These are phyloP conservation scores for Bjerkandera adusta DNA, from an alignment of 1,284 basidiomycete genomes.

Conservation along the genomic window DNA sequence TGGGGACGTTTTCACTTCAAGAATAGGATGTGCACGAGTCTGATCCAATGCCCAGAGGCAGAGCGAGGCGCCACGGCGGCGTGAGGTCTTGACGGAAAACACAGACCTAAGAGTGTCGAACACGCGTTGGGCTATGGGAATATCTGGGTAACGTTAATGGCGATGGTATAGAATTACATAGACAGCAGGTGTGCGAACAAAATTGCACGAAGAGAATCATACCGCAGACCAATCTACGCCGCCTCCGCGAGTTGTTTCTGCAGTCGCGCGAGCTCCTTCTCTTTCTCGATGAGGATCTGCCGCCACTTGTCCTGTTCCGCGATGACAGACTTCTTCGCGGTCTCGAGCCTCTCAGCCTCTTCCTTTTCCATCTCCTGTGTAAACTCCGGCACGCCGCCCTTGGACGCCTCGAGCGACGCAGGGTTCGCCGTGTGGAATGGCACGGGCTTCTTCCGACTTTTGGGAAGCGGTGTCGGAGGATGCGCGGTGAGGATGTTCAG, in stretches of 20 bases:
- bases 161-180: too few relatives aligned
- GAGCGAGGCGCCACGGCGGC: too few relatives aligned
- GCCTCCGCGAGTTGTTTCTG: slow-evolving; percentile 46
- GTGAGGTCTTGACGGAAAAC: too few relatives aligned
- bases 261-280: slow-evolving; percentile 65
- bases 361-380: slow-evolving; percentile 81
- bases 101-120: too few relatives aligned
- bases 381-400: slow-evolving; percentile 76
- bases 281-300: slow-evolving; percentile 62
- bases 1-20: too few relatives aligned
- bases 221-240: too few relatives aligned
- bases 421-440: slow-evolving; percentile 71
- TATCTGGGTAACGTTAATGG: too few relatives aligned
- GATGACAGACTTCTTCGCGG: slow-evolving; percentile 68
- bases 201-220: too few relatives aligned
- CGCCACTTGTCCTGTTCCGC: slow-evolving; percentile 65
- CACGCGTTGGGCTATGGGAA: too few relatives aligned
- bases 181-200: too few relatives aligned
- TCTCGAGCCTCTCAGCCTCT: slow-evolving; percentile 79
- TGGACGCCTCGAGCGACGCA: slow-evolving; percentile 60
- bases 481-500: slow-evolving; percentile 80
- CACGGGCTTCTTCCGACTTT: slow-evolving; percentile 57
- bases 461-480: slow-evolving; percentile 82
- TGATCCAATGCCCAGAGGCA: too few relatives aligned
- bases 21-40: too few relatives aligned